Conservation (phyloP, 2,329 filamentous ascomycete species). For the Sporothrix brasiliensis region DNA sequence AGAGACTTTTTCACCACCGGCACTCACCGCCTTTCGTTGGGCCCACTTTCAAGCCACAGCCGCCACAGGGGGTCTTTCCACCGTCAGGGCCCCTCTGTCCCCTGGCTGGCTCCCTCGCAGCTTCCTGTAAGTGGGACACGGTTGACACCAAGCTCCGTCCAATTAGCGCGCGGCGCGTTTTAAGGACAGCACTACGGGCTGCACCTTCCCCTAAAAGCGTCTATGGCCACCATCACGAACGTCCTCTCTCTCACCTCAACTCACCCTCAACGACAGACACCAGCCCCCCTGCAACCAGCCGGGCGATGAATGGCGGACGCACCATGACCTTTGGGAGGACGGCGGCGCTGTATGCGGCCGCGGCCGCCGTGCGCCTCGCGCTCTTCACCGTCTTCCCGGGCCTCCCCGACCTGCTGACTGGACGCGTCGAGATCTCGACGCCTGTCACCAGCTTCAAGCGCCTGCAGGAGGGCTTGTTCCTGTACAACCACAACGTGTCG, state of each 20-base stretch:
- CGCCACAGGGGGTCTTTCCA: neutral
- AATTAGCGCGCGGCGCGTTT: slow-evolving; percentile 30
- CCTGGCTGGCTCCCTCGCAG: slow-evolving; percentile 3
- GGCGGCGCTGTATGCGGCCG: slow-evolving; percentile 71
- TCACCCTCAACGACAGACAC: neutral
- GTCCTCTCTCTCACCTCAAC: slow-evolving; percentile 8
- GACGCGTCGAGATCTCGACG: slow-evolving; percentile 93
- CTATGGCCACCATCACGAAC: neutral
- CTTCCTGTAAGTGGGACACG: neutral
- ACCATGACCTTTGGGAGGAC: slow-evolving; percentile 48
- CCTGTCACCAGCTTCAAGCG: slow-evolving; percentile 98
- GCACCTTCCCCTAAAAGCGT: slow-evolving; percentile 12
- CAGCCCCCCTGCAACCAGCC: slow-evolving; percentile 4
- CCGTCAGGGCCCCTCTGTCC: slow-evolving; percentile 4
- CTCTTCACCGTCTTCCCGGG: slow-evolving; percentile 81
- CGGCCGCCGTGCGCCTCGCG: slow-evolving; percentile 75
- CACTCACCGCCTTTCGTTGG: slow-evolving; percentile 17
- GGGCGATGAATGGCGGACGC: slow-evolving; percentile 36
- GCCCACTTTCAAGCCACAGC: slow-evolving; percentile 22
- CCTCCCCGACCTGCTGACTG: slow-evolving; percentile 81
- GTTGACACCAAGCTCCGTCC: neutral
- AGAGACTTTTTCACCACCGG: slow-evolving; percentile 17
- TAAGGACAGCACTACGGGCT: slow-evolving; percentile 13
- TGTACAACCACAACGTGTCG: slow-evolving; percentile 94
- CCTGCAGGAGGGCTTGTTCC: slow-evolving; percentile 94